A percentile compares a stretch with the other conserved stretches of the same genome.
These are phyloP conservation scores for Pseudofabraea citricarpa DNA, from an alignment of 2,329 filamentous ascomycete genomes.

Conservation along the genomic window DNA sequence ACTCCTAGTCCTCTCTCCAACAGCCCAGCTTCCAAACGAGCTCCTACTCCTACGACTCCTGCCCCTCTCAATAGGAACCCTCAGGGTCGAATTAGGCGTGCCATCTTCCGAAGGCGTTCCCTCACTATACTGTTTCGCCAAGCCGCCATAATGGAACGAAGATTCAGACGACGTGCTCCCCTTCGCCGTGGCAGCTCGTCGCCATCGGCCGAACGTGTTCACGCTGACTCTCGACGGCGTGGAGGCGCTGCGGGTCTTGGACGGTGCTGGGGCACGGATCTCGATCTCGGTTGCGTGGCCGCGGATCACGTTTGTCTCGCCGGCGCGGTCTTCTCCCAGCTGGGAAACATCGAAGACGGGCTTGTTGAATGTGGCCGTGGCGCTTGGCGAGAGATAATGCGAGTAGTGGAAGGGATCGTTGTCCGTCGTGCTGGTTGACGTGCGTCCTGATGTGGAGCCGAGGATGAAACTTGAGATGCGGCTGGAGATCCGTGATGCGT, in stretches of 20 bases:
- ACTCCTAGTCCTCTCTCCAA: too few relatives aligned
- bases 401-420: background rate
- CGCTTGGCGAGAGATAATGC: background rate
- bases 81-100: too few relatives aligned
- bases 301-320: too few relatives aligned
- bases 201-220: background rate
- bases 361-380: background rate
- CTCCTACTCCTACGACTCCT: too few relatives aligned
- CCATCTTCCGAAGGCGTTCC: too few relatives aligned
- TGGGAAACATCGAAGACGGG: background rate
- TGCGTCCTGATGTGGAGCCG: background rate
- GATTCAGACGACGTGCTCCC: too few relatives aligned
- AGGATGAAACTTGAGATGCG: background rate
- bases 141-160: too few relatives aligned
- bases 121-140: too few relatives aligned
- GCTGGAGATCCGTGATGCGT: background rate
- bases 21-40: too few relatives aligned
- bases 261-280: background rate
- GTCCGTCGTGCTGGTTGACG: background rate
- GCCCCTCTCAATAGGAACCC: too few relatives aligned
- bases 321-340: background rate
- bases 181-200: too few relatives aligned
- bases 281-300: background rate
- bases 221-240: background rate
- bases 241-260: too few relatives aligned